Base-by-base conservation (phyloP, 345 rosid genomes). In the Moricandia arvensis region DNA sequence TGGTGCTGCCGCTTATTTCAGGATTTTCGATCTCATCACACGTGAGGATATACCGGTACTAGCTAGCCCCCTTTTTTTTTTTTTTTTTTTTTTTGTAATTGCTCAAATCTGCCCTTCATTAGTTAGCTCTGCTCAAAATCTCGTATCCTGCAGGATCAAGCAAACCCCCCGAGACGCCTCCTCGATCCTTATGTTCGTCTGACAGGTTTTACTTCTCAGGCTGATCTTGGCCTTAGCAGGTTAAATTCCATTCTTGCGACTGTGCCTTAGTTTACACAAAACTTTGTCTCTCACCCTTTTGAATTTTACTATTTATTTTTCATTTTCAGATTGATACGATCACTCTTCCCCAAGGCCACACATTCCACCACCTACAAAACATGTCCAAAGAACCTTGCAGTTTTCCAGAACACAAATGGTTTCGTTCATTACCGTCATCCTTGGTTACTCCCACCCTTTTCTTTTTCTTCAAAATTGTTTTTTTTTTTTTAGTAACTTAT, bases 281-380 rank as follows among this genome's bases (percentile, higher is more conserved):
- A 8, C 59, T 8, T 54, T n/a, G 15, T 47, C 12, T 38, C n/a
- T 38, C 1, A 38, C 24, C 45, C 45, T 38, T 38, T 47, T 55
- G 59, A 21, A 55, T 4, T 21, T 55, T 21, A 18, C n/a, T 55
- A 4, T 21, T 55, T 55, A 8, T 55, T 3, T 18, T 21, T 55
- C 13, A 7, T 60, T 60, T 60, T 60, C 65, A 60, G 43, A 60
- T 15, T 60, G 43, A 60, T 60, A 31, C 43, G 15, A 33, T 60
- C 65, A 60, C 65, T 60, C 41, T 60, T 60, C 43, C 65, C 65
- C 65, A 31, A 31, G 65, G 43, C 5, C 65, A 6, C 13, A 15
- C 21, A 8, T 35, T 35, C 41, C 41, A 35, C 2, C 15, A 1
- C 4, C 4, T 9, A 41, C n/a, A 11, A 10, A 41, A 4, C 43